Base-by-base conservation (phyloP, 225 moss, liverwort and hornwort genomes). In the Marchantia paleacea region DNA sequence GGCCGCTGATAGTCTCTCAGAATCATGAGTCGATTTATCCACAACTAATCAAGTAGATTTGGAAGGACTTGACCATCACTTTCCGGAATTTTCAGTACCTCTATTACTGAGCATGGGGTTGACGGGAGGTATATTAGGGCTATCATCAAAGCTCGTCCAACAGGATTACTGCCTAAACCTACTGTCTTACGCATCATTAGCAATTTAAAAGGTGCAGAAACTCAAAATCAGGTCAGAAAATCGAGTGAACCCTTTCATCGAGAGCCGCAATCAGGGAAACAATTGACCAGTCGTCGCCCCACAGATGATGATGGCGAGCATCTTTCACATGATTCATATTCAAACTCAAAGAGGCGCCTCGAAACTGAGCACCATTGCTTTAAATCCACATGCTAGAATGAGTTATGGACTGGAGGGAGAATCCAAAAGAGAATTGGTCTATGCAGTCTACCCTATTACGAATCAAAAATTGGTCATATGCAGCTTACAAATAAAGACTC, bases 261-360 rank as follows among this genome's bases (percentile, higher is more conserved):
- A n/a, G n/a, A 60, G 2, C 60, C 18, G 60, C 15, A 19, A 24
- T 62, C 62, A 62, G 62, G 39, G 15, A 68, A 29, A 68, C 68
- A 67, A 67, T 11, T 29, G 68, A 68, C 28, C 30, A 68, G 9
- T 68, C 30, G 12, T 68, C 68, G 14, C 31, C 28, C 29, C 11
- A 12, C 39, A 16, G 0, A 68, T 68, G 26, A 68, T 68, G 30
- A 68, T 62, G 22, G 62, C 10, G 9, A 68, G 68, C 30, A 68
- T 31, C 30, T 68, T 68, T 68, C 30, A 68, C 68, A 68, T 68
- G 6, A 68, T 68, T 68, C 13, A 68, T 12, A 29, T 65, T 65
- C 65, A 65, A 65, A 62, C 1, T 28, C 29, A 68, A 68, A 68
- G 28, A 29, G 68, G 68, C 68, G 31, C 14, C 68, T 26, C 68